Percentiles rank a stretch among this genome's conserved stretches.
These are phyloP conservation scores for Neobulgaria alba DNA, from an alignment of 2,329 filamentous ascomycete species.

Conservation along the genomic window DNA sequence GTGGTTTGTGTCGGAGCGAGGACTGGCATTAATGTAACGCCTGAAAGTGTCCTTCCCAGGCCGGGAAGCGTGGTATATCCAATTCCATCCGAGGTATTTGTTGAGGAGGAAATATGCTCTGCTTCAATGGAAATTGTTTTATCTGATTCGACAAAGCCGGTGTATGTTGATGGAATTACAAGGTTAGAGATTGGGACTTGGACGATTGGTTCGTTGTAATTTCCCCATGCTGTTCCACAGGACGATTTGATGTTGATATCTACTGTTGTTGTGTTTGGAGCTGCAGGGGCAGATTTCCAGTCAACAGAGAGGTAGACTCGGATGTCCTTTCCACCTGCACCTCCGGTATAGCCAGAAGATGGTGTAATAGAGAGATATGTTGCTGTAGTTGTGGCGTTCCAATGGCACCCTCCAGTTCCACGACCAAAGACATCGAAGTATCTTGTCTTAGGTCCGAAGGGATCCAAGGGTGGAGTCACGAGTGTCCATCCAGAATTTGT, in stretches of 20 bases:
- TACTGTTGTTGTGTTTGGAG: conserved; percentile 36
- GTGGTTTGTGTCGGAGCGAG: conserved; percentile 41
- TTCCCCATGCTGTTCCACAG: conserved; percentile 34
- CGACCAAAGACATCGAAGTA: conserved; percentile 58
- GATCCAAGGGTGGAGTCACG: conserved; percentile 47
- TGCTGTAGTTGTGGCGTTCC: conserved; percentile 39
- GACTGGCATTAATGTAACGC: conserved; percentile 47
- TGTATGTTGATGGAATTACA: conserved; percentile 41
- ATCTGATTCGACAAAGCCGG: conserved; percentile 56
- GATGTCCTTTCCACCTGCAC: conserved; percentile 38
- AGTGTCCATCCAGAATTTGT: conserved; percentile 45
- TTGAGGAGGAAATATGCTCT: conserved; percentile 38
- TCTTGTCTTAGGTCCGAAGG: conserved; percentile 44
- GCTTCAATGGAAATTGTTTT: conserved; percentile 47
- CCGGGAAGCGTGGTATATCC: conserved; percentile 43
- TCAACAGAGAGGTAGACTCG: conserved; percentile 48
- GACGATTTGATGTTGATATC: conserved; percentile 44
- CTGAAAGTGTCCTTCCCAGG: conserved; percentile 50
- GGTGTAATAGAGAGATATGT: conserved; percentile 45
- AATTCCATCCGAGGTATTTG: conserved; percentile 29
- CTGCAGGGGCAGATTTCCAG: conserved; percentile 38
- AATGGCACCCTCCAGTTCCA: conserved; percentile 43
- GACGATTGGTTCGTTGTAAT: conserved; percentile 38
- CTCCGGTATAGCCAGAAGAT: conserved; percentile 40
- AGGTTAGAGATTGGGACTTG: conserved; percentile 47